Evolutionary conservation across 2,329 filamentous ascomycete genomes (phyloP), one percentile per base, ranked within the genome.

Genomic region (Conoideocrella luteorostrata): DNA sequence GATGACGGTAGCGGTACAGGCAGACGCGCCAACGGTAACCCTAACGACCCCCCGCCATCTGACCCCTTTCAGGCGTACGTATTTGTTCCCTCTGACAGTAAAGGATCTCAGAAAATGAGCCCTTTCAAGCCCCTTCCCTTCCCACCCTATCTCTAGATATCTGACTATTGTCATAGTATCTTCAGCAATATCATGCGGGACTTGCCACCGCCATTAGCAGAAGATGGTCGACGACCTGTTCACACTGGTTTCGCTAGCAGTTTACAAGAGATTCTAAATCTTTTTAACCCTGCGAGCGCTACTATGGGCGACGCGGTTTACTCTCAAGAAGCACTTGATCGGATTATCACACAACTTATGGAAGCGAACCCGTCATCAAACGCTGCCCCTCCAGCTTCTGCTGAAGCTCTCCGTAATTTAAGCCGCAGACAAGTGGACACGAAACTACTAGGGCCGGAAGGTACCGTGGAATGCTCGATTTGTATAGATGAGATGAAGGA

Each of bases 291-390:
- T 12, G 66, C 65, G n/a, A 68, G 71, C 45, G 72, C 67, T 7
- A 64, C 69, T 13, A 72, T 77, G 46, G 87, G 89, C 17, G 91
- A 97, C 62, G 87, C 83, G 7, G 91, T 95, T 1, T 94, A 91
- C 61, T 85, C 86, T 0, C 88, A 97, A 64, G 89, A 95, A 66
- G 90, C 86, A 3, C 70, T 97, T 24, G 91, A 98, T 60, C 80
- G 85, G 26, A 87, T 97, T 51, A 85, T 98, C 44, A 85, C 87
- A 0, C 79, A 86, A 53, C 72, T 97, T 34, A 93, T 96, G 83
- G 91, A 96, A 53, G 80, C 87, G 47, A 84, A 89, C 45, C 77
- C 81, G 2, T 75, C 75, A 41, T 84, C 83, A 1, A 88, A 85
- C 52, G 91, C 87, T 1, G 85, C 89, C 0, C 86, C 87, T 0